phyloP scores from a whole-genome alignment of 129 eudicot genomes.

The Helianthus tuberosus region DNA sequence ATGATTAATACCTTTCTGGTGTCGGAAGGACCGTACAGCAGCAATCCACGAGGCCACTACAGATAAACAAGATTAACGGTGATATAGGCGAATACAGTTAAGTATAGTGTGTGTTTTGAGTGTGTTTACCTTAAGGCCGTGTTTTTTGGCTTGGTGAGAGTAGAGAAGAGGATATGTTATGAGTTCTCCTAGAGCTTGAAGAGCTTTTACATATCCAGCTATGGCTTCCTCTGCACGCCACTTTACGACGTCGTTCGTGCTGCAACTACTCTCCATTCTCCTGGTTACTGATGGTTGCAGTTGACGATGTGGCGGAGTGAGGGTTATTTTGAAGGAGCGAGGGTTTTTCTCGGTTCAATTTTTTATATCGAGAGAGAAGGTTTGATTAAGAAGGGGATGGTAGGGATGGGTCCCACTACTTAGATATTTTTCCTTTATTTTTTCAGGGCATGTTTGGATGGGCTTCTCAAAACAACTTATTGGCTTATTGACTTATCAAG shows the following conservation, averaged over 20 bases:
- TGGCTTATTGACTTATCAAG: too few species aligned
- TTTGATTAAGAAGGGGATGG: too few species aligned
- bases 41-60: conserved; percentile 92
- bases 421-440: too few species aligned
- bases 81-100: not conserved
- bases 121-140: conserved; percentile 63
- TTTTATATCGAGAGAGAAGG: too few species aligned
- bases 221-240: conserved; percentile 85
- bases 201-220: conserved; percentile 81
- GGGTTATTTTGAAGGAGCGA: conserved; percentile 9
- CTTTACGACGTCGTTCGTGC: conserved; percentile 27
- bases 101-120: not conserved
- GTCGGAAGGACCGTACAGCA: conserved; percentile 94
- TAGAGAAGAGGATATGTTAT: conserved; percentile 67
- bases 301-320: not conserved
- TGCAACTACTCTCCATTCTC: conserved; percentile 38
- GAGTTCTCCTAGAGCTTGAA: conserved; percentile 86
- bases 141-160: conserved; percentile 50
- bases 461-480: too few species aligned
- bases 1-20: conserved; percentile 77
- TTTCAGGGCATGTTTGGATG: too few species aligned
- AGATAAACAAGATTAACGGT: not conserved
- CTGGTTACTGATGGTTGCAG: conserved; percentile 11
- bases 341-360: conserved; percentile 15
- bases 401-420: too few species aligned